A percentile compares a stretch with the other conserved stretches of the same genome.
phyloP scores from a whole-genome alignment of 306 rosid species.

The Crotalaria pallida region DNA sequence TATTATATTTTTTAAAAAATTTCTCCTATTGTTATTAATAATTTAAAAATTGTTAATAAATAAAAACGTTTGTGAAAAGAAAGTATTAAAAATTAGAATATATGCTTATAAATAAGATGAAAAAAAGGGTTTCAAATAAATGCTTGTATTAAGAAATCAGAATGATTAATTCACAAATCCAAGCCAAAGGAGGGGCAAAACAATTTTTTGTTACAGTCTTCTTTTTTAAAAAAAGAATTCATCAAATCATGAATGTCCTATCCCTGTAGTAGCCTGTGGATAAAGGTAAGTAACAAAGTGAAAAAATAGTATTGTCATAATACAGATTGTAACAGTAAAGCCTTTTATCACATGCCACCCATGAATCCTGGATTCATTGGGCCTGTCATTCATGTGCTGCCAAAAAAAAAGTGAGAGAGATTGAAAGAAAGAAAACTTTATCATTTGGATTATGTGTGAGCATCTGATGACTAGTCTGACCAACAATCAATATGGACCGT shows the following conservation, averaged over 20 bases:
- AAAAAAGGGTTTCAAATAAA: too few species aligned
- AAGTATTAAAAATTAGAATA: too few species aligned
- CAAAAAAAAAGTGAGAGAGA: conserved; percentile 9
- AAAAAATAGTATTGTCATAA: conserved; percentile 1
- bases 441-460: conserved; percentile 20
- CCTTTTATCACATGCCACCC: conserved; percentile 35
- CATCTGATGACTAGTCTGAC: conserved; percentile 10
- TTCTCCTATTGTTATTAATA: too few species aligned
- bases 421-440: conserved; percentile 14
- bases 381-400: conserved; percentile 26
- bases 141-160: too few species aligned
- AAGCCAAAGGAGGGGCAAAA: background rate
- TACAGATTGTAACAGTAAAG: conserved; percentile 7
- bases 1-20: too few species aligned
- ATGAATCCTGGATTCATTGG: conserved; percentile 24
- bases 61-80: too few species aligned
- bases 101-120: too few species aligned
- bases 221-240: too few species aligned
- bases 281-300: background rate
- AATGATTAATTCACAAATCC: background rate
- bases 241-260: background rate
- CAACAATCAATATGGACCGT: conserved; percentile 16
- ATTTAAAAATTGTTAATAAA: too few species aligned
- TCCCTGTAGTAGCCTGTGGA: background rate
- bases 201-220: background rate